Percentiles rank a stretch among this genome's conserved stretches.
These are phyloP conservation scores for Microsporum ferrugineum DNA, from an alignment of 2,329 filamentous ascomycete species.

Conservation along the genomic window DNA sequence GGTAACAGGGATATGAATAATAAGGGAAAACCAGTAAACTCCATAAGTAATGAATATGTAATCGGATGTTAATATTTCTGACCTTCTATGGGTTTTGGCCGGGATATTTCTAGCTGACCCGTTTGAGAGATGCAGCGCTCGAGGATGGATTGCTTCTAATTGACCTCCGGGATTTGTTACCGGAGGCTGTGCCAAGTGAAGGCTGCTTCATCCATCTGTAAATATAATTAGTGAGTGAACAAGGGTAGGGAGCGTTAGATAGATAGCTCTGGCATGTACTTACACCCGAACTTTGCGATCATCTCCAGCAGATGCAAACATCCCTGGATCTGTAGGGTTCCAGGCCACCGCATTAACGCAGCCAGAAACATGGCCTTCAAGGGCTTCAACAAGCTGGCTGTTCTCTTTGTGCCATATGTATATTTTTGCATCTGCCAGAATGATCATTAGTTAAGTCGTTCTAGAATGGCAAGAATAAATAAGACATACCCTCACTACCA, in stretches of 20 bases:
- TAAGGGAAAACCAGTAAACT: not conserved
- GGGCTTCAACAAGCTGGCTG: constrained; percentile 60
- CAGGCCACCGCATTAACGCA: constrained; percentile 80
- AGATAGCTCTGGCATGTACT: constrained; percentile 27
- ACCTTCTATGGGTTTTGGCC: not conserved
- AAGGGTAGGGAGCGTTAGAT: not conserved
- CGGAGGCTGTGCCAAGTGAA: not conserved
- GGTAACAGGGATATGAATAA: not conserved
- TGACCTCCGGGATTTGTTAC: not conserved
- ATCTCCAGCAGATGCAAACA: constrained; percentile 87
- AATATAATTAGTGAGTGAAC: not conserved
- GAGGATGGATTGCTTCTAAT: constrained; percentile 2
- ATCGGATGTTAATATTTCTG: not conserved
- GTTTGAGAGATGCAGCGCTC: not conserved
- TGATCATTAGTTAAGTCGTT: not conserved
- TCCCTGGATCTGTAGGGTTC: constrained; percentile 69
- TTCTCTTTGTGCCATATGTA: constrained; percentile 88
- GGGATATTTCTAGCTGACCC: not conserved
- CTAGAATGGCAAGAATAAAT: not conserved
- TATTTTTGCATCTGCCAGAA: constrained; percentile 49
- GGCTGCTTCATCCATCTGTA: constrained; percentile 6
- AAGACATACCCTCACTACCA: constrained; percentile 67
- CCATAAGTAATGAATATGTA: constrained; percentile 2
- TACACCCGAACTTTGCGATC: constrained; percentile 78
- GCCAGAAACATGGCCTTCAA: constrained; percentile 58